Evolutionary conservation across 306 rosid genomes (phyloP).

Genomic region (Carpinus viminea): DNA sequence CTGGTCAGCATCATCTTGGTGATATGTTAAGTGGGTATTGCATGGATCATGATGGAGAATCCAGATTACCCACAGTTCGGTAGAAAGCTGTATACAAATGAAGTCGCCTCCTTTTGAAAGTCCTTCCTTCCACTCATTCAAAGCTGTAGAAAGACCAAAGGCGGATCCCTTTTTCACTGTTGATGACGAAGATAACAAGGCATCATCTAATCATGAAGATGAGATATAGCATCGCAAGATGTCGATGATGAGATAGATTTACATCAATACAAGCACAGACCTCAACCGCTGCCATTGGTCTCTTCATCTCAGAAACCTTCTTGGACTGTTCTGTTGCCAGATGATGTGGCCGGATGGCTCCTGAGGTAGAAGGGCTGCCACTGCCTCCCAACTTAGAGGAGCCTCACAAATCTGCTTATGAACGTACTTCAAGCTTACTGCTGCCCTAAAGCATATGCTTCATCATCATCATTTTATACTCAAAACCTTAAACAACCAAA

Average conservation of each 20-base stretch:
- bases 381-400: constrained; percentile 76
- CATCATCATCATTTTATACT: constrained; percentile 4
- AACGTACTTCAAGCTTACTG: constrained; percentile 82
- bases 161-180: constrained; percentile 56
- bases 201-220: constrained; percentile 37
- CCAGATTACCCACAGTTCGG: constrained; percentile 85
- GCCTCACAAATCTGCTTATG: constrained; percentile 75
- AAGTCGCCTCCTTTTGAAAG: constrained; percentile 67
- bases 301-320: constrained; percentile 56
- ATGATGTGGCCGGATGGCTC: constrained; percentile 55
- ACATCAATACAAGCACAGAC: constrained; percentile 45
- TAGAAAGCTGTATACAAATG: constrained; percentile 58
- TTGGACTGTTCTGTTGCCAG: constrained; percentile 69
- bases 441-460: constrained; percentile 71
- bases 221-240: constrained; percentile 32
- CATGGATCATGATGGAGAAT: constrained; percentile 73
- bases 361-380: constrained; percentile 87
- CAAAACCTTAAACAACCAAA: too few species aligned
- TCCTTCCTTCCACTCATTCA: constrained; percentile 77
- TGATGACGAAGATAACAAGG: constrained; percentile 44
- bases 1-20: constrained; percentile 63
- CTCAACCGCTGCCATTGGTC: constrained; percentile 40
- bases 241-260: constrained; percentile 41
- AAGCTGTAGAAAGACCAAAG: constrained; percentile 64
- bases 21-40: constrained; percentile 78